Conservation (phyloP, 345 rosid species). For the Syzygium aqueum region DNA sequence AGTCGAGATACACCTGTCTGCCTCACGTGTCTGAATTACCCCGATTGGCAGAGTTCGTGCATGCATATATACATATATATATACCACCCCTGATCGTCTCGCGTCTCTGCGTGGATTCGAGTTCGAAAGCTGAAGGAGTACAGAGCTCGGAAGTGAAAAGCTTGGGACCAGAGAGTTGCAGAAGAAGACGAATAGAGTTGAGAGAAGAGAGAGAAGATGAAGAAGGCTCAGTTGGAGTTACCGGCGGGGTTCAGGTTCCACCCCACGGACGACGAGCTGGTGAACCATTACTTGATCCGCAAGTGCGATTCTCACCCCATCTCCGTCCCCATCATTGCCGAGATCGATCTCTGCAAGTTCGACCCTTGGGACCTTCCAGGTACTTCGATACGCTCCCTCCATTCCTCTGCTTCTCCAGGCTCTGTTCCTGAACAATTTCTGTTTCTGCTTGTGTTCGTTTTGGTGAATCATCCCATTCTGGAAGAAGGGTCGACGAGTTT, state of each 20-base stretch:
- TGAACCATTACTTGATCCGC: conserved; percentile 60
- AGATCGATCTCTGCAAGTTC: conserved; percentile 77
- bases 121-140: not conserved
- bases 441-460: not conserved
- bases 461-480: not conserved
- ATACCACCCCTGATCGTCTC: not conserved
- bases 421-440: not conserved
- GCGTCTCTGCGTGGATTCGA: not conserved
- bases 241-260: conserved; percentile 96
- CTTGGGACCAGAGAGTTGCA: not conserved
- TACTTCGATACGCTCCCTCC: conserved; percentile 4
- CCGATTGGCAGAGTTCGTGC: not conserved
- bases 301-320: conserved; percentile 52
- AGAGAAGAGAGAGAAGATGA: not conserved
- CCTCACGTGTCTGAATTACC: not conserved
- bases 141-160: not conserved
- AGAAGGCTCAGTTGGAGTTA: conserved; percentile 31
- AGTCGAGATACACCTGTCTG: not conserved
- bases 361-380: conserved; percentile 98
- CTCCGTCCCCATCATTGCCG: conserved; percentile 67
- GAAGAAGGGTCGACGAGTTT: not conserved
- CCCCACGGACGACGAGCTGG: conserved; percentile 93
- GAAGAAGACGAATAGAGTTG: not conserved
- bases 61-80: not conserved
- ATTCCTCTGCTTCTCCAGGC: not conserved